These are phyloP conservation scores for Aspergillus neotritici DNA, from an alignment of 2,329 filamentous ascomycete species.

Conservation along the genomic window DNA sequence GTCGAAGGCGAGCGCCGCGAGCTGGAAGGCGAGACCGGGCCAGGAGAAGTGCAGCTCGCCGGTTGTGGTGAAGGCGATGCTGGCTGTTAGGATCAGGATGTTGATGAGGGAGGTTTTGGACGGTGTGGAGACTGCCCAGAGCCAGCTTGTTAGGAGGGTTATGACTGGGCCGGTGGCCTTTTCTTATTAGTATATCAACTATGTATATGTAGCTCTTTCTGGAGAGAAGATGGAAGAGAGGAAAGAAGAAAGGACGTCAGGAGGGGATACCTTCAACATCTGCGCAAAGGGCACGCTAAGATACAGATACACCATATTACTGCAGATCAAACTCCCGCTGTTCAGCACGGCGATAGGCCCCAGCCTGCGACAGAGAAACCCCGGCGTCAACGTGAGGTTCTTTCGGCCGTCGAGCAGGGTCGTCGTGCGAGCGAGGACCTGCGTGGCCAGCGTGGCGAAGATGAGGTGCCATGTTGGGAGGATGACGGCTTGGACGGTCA, in stretches of 20 bases:
- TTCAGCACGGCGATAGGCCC: slow-evolving; percentile 93
- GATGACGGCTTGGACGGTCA: slow-evolving; percentile 43
- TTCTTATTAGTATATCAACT: neutral
- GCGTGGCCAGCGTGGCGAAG: slow-evolving; percentile 87
- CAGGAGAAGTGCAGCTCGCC: slow-evolving; percentile 81
- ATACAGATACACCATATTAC: slow-evolving; percentile 90
- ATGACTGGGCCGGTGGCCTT: slow-evolving; percentile 94
- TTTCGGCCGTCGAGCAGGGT: slow-evolving; percentile 82
- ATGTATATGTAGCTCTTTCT: neutral
- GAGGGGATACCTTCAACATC: slow-evolving; percentile 76
- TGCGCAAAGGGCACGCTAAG: slow-evolving; percentile 93
- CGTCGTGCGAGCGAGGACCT: slow-evolving; percentile 81
- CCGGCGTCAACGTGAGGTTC: slow-evolving; percentile 87
- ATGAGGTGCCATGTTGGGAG: slow-evolving; percentile 88
- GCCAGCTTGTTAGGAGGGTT: slow-evolving; percentile 80
- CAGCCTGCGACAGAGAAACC: slow-evolving; percentile 82
- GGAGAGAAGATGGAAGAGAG: neutral
- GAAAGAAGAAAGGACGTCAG: slow-evolving; percentile 18
- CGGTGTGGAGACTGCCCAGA: slow-evolving; percentile 69
- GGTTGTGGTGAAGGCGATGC: slow-evolving; percentile 84
- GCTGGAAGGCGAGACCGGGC: slow-evolving; percentile 58
- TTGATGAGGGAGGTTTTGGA: slow-evolving; percentile 80
- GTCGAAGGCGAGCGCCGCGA: slow-evolving; percentile 68
- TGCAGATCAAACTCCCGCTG: slow-evolving; percentile 88
- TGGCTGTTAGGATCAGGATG: slow-evolving; percentile 83